phyloP scores from a whole-genome alignment of 768 basidiomycete genomes.

The Suillus ampliporus region DNA sequence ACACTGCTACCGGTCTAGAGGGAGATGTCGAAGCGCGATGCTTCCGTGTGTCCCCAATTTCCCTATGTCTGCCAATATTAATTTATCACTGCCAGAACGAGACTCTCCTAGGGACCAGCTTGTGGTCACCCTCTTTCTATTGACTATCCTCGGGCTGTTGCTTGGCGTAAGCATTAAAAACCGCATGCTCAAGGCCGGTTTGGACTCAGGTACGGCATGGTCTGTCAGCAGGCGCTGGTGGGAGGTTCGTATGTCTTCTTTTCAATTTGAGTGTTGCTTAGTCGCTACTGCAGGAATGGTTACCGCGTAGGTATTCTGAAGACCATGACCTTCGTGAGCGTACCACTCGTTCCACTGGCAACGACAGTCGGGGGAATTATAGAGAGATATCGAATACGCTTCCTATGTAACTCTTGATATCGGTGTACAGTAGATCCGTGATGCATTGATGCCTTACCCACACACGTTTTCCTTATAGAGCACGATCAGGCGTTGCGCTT shows the following conservation, averaged over 20 bases:
- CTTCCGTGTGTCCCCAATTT: constrained; percentile 74
- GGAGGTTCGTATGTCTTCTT: constrained; percentile 62
- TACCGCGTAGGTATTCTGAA: constrained; percentile 58
- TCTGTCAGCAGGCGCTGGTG: constrained; percentile 74
- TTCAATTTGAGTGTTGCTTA: constrained; percentile 18
- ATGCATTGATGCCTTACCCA: background rate
- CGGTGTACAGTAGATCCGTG: background rate
- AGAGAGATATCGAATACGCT: constrained; percentile 43
- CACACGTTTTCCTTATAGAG: constrained; percentile 3
- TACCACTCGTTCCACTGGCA: constrained; percentile 29
- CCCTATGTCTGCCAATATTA: constrained; percentile 27
- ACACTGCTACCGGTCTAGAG: constrained; percentile 93
- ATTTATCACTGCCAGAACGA: constrained; percentile 62
- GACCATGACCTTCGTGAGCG: constrained; percentile 54
- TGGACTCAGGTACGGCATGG: constrained; percentile 70
- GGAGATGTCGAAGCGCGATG: constrained; percentile 96
- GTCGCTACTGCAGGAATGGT: constrained; percentile 35
- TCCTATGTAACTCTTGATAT: constrained; percentile 22
- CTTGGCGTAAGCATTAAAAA: constrained; percentile 85
- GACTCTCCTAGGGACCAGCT: constrained; percentile 96
- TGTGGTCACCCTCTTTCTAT: constrained; percentile 88
- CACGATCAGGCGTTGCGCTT: constrained; percentile 1
- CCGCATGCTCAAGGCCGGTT: constrained; percentile 79
- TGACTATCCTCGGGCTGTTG: constrained; percentile 86
- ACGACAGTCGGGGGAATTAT: constrained; percentile 50